Evolutionary conservation across 1,139 yeast species (phyloP).

Genomic region (Hansenula lynferdii): DNA sequence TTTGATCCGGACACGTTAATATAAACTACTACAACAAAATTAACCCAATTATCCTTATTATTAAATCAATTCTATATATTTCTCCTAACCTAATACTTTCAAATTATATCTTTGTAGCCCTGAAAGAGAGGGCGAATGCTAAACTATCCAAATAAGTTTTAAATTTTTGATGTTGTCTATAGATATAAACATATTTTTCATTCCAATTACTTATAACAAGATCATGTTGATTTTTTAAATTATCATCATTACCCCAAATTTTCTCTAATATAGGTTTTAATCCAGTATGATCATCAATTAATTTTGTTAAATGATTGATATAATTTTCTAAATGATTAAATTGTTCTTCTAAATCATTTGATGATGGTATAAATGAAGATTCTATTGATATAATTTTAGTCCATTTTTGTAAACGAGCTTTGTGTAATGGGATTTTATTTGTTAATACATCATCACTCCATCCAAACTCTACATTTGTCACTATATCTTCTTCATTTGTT

Average conservation of each 20-base stretch:
- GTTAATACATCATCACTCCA: conserved; percentile 46
- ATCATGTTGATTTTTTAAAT: conserved; percentile 18
- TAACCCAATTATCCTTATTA: not conserved
- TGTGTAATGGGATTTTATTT: conserved; percentile 2
- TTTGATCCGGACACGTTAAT: too few relatives aligned
- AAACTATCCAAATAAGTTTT: conserved; percentile 26
- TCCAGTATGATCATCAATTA: conserved; percentile 30
- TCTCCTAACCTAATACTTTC: not conserved
- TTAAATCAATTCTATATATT: not conserved
- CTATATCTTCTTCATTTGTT: conserved; percentile 41
- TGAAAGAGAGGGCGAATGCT: conserved; percentile 20
- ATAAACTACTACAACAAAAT: too few relatives aligned
- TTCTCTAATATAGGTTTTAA: conserved; percentile 26
- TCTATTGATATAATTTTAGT: conserved; percentile 32
- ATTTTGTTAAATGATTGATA: conserved; percentile 24
- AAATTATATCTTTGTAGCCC: conserved; percentile 14
- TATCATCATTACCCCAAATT: conserved; percentile 30
- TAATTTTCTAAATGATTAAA: conserved; percentile 26
- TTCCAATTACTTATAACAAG: conserved; percentile 35
- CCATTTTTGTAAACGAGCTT: conserved; percentile 30
- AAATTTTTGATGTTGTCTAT: conserved; percentile 28
- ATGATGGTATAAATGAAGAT: conserved; percentile 23
- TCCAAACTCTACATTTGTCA: conserved; percentile 77
- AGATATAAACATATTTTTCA: conserved; percentile 29
- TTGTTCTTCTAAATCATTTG: conserved; percentile 27